Evolutionary conservation across 306 rosid genomes (phyloP).

Genomic region (Ziziphus jujuba): DNA sequence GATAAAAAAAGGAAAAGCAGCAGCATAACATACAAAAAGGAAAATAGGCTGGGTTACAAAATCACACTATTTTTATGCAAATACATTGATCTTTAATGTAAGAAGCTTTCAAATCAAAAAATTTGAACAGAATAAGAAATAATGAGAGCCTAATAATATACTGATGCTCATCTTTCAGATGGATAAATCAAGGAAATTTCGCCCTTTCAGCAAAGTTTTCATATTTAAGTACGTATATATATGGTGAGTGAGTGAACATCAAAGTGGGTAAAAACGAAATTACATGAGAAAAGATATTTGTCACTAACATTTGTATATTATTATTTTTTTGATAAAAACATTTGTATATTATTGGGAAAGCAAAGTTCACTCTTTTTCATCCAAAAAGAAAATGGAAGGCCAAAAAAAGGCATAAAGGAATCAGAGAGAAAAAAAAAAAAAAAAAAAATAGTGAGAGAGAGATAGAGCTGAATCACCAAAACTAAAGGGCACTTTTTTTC

Average conservation of each 20-base stretch:
- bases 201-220: constrained; percentile 31
- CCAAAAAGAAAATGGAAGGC: constrained; percentile 41
- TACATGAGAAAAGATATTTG: neutral
- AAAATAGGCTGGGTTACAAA: neutral
- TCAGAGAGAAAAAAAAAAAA: constrained; percentile 28
- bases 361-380: constrained; percentile 26
- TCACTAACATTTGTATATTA: constrained; percentile 18
- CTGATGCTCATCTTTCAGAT: constrained; percentile 43
- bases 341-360: constrained; percentile 25
- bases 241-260: constrained; percentile 4
- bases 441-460: constrained; percentile 1
- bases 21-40: too few relatives aligned
- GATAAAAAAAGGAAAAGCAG: neutral
- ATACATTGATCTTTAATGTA: too few relatives aligned
- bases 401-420: constrained; percentile 34
- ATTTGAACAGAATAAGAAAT: neutral
- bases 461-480: constrained; percentile 12
- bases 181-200: constrained; percentile 29
- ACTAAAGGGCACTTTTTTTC: constrained; percentile 37
- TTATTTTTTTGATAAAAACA: too few relatives aligned
- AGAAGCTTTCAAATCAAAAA: too few relatives aligned
- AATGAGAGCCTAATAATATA: neutral
- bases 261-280: neutral
- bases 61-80: neutral
- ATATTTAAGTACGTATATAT: constrained; percentile 16